Evolutionary conservation across 441 rosid species (phyloP).

Genomic region (Bruguiera hainesii): DNA sequence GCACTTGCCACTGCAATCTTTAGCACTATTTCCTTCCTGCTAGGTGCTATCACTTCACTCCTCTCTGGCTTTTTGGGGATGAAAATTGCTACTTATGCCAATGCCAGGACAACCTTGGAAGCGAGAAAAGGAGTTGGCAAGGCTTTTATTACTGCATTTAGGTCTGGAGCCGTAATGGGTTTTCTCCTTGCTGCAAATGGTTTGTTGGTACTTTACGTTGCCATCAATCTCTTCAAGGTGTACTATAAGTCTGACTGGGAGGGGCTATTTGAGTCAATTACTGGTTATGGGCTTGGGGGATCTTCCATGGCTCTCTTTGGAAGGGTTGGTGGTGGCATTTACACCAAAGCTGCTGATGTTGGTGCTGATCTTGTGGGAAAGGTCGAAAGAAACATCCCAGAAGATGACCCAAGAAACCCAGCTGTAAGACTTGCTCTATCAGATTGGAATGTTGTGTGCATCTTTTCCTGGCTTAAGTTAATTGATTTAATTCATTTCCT

Average conservation of each 20-base stretch:
- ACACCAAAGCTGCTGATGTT: conserved; percentile 86
- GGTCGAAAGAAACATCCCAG: conserved; percentile 79
- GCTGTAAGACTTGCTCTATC: conserved; percentile 45
- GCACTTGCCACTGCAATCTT: conserved; percentile 73
- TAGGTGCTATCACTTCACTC: conserved; percentile 70
- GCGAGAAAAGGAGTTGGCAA: conserved; percentile 90
- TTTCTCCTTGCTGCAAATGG: conserved; percentile 87
- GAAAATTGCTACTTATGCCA: conserved; percentile 86
- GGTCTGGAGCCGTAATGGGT: conserved; percentile 90
- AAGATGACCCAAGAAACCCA: conserved; percentile 83
- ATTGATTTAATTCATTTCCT: background rate
- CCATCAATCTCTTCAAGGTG: conserved; percentile 60
- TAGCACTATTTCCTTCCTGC: conserved; percentile 69
- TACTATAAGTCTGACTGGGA: conserved; percentile 82
- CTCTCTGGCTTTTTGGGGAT: conserved; percentile 79
- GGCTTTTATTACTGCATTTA: conserved; percentile 76
- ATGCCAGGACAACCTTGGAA: conserved; percentile 77
- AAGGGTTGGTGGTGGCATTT: conserved; percentile 87
- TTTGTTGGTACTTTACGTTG: conserved; percentile 60
- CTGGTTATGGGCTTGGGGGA: conserved; percentile 89
- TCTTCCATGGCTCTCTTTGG: conserved; percentile 91
- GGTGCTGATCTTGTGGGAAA: conserved; percentile 88
- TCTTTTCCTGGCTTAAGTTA: background rate
- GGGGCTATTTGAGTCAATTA: conserved; percentile 80
- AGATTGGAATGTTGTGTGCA: background rate